Conservation (phyloP, 75 land plant species). For the Pinus albicaulis region DNA sequence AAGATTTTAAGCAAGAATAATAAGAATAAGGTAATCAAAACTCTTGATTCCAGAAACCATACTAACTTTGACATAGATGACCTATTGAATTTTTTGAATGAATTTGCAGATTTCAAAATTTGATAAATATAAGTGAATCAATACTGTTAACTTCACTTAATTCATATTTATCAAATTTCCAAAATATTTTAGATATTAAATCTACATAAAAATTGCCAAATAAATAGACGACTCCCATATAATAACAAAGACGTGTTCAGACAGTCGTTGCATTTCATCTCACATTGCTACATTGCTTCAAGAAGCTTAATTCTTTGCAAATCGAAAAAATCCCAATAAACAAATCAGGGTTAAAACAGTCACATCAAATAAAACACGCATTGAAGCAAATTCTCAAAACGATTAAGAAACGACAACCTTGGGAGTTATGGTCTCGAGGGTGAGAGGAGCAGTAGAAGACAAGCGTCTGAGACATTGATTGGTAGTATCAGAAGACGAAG, state of each 20-base stretch:
- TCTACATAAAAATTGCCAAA: no score
- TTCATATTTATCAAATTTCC: no score
- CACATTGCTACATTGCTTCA: background rate
- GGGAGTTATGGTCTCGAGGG: conserved; percentile 58
- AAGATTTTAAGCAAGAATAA: background rate
- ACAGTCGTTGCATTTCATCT: no score
- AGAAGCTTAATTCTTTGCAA: background rate
- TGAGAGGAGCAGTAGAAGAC: conserved; percentile 27
- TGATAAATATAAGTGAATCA: no score
- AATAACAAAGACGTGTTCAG: no score
- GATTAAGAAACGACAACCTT: conserved; percentile 36
- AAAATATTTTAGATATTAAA: no score
- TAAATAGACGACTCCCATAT: no score
- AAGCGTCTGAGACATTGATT: no score
- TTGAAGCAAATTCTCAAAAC: background rate
- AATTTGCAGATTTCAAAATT: no score
- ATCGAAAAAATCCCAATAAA: background rate
- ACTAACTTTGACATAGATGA: background rate
- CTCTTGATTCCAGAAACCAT: background rate
- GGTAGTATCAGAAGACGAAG: no score
- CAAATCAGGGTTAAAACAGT: background rate
- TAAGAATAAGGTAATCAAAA: background rate
- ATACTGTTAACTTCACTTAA: no score
- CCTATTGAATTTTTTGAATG: no score
- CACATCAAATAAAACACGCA: background rate